A percentile compares a stretch with the other conserved stretches of the same genome.
Conservation (phyloP, 2,329 filamentous ascomycete genomes). For the Falciphora oryzae region DNA sequence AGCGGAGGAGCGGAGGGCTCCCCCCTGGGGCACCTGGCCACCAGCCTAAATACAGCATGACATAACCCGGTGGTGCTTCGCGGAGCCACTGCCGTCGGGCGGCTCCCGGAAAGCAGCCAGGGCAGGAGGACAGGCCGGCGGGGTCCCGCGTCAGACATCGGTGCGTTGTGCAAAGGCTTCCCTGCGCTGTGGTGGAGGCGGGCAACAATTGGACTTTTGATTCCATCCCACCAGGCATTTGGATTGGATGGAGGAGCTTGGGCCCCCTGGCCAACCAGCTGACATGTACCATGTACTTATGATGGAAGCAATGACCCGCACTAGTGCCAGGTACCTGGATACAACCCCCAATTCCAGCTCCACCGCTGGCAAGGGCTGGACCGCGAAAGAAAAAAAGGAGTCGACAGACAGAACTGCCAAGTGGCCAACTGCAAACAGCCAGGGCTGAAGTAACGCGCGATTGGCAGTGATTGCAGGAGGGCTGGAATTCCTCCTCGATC, state of each 20-base stretch:
- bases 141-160: too few relatives aligned
- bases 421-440: not conserved
- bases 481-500: not conserved
- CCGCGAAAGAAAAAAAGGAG: not conserved
- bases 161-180: too few relatives aligned
- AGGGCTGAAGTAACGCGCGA: not conserved
- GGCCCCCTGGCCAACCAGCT: too few relatives aligned
- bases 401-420: not conserved
- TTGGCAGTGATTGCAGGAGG: not conserved
- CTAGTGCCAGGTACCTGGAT: not conserved
- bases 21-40: too few relatives aligned
- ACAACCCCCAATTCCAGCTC: not conserved
- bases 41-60: not conserved
- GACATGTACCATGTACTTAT: not conserved
- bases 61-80: not conserved
- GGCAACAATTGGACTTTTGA: not conserved
- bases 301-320: not conserved
- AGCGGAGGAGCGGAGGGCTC: not conserved
- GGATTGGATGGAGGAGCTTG: not conserved
- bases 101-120: too few relatives aligned
- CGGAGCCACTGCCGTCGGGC: too few relatives aligned
- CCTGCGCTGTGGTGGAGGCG: too few relatives aligned
- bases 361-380: not conserved
- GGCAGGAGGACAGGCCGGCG: too few relatives aligned
- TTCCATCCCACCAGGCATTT: not conserved